Conservation (phyloP, 441 rosid species). For the Erodium texanum region DNA sequence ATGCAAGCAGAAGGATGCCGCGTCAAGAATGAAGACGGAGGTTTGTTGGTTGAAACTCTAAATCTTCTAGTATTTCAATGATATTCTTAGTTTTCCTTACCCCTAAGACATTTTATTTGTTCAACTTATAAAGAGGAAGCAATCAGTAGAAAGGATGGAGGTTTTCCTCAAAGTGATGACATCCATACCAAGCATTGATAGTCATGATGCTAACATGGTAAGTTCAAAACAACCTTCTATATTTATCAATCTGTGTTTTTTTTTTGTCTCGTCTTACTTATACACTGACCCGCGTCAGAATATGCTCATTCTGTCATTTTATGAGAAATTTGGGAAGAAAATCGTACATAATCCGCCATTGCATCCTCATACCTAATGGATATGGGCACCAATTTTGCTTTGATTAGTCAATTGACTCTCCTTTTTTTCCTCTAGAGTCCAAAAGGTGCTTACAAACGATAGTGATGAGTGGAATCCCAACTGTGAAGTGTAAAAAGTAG, state of each 20-base stretch:
- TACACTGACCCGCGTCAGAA: too few relatives aligned
- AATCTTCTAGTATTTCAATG: neutral
- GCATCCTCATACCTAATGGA: neutral
- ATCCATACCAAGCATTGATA: conserved; percentile 69
- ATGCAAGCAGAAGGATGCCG: conserved; percentile 62
- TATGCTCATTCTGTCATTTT: neutral
- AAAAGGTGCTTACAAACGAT: neutral
- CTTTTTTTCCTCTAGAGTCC: neutral
- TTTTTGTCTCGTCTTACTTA: too few relatives aligned
- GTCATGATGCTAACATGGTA: conserved; percentile 79
- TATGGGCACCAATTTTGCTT: neutral
- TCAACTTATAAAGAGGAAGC: conserved; percentile 49
- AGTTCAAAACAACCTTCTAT: neutral
- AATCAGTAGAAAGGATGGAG: conserved; percentile 49
- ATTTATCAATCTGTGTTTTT: conserved; percentile 5
- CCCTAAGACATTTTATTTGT: conserved; percentile 7
- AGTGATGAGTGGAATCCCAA: neutral
- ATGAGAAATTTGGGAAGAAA: neutral
- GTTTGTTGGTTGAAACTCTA: conserved; percentile 29
- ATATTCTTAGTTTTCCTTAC: neutral
- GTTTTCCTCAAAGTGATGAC: conserved; percentile 53
- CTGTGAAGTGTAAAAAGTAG: neutral
- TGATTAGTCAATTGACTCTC: neutral
- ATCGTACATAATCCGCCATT: neutral
- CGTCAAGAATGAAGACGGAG: conserved; percentile 67